These are phyloP conservation scores for Aaosphaeria arxii DNA, from an alignment of 2,329 filamentous ascomycete species.

Conservation along the genomic window DNA sequence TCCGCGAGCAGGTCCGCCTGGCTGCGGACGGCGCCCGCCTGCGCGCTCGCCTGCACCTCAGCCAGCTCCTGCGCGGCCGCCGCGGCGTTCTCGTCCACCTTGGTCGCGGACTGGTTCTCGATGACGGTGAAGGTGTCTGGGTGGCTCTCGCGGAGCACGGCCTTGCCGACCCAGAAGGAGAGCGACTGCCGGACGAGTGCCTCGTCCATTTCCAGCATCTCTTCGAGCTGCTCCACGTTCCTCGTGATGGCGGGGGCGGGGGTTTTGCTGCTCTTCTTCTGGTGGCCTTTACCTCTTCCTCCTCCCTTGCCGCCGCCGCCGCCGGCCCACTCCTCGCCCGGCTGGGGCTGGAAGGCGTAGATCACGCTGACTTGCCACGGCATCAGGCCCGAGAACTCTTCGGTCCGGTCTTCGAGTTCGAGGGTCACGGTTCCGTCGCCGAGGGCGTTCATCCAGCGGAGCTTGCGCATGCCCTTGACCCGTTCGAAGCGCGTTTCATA, in stretches of 20 bases:
- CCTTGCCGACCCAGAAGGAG: conserved; percentile 68
- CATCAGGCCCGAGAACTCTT: conserved; percentile 71
- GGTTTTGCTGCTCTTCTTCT: conserved; percentile 8
- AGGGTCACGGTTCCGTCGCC: conserved; percentile 79
- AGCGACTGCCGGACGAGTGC: conserved; percentile 66
- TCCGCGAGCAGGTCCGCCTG: conserved; percentile 62
- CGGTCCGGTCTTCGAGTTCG: conserved; percentile 74
- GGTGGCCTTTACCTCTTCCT: conserved; percentile 9
- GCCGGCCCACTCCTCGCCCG: conserved; percentile 25
- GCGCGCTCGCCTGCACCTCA: conserved; percentile 35
- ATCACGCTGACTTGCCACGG: conserved; percentile 89
- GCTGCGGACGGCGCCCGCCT: conserved; percentile 49
- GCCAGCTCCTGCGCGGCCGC: conserved; percentile 35
- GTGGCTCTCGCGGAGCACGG: conserved; percentile 55
- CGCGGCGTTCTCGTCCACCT: conserved; percentile 32
- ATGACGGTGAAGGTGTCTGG: conserved; percentile 63
- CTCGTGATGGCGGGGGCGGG: conserved; percentile 31
- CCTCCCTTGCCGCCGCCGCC: conserved; percentile 11
- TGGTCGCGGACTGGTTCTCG: conserved; percentile 44
- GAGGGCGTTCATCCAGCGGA: conserved; percentile 83
- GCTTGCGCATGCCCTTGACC: conserved; percentile 78
- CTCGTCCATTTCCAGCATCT: conserved; percentile 67
- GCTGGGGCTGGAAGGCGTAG: conserved; percentile 67
- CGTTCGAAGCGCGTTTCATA: conserved; percentile 76
- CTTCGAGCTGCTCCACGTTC: conserved; percentile 46